These are phyloP conservation scores for Polyplosphaeria fusca DNA, from an alignment of 495 filamentous ascomycete species.

Conservation along the genomic window DNA sequence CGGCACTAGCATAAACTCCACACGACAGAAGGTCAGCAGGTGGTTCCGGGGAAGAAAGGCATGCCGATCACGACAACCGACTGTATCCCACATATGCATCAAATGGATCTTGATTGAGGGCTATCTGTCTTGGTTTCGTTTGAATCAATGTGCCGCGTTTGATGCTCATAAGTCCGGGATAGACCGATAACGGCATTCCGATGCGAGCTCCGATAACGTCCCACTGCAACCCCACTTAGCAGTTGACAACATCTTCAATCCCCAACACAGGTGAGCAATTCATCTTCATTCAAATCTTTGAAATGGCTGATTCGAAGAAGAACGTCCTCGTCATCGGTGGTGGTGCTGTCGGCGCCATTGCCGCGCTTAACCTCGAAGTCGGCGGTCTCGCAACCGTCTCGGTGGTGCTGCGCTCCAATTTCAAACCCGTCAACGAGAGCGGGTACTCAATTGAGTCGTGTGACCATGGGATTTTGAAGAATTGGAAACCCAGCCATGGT, in stretches of 20 bases:
- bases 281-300: not conserved
- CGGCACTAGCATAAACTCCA: conserved; percentile 8
- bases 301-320: conserved; percentile 29
- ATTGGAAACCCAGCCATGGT: conserved; percentile 34
- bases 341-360: conserved; percentile 39
- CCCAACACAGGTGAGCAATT: conserved; percentile 6
- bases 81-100: conserved; percentile 29
- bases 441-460: conserved; percentile 39
- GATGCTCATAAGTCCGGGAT: not conserved
- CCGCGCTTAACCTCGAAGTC: conserved; percentile 36
- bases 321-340: conserved; percentile 36
- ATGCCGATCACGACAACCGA: conserved; percentile 15
- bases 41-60: conserved; percentile 10
- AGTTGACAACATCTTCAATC: conserved; percentile 2
- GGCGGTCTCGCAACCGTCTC: conserved; percentile 37
- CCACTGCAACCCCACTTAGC: not conserved
- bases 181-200: not conserved
- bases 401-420: conserved; percentile 39
- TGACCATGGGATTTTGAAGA: conserved; percentile 38
- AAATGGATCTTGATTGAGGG: conserved; percentile 29
- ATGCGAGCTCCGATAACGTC: not conserved
- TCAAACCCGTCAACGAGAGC: conserved; percentile 26
- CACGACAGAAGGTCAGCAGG: conserved; percentile 7
- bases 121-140: not conserved
- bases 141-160: not conserved